Percentiles rank a stretch among this genome's conserved stretches.
phyloP scores from a whole-genome alignment of 805 yeast genomes.

The Wickerhamiella azyma region DNA sequence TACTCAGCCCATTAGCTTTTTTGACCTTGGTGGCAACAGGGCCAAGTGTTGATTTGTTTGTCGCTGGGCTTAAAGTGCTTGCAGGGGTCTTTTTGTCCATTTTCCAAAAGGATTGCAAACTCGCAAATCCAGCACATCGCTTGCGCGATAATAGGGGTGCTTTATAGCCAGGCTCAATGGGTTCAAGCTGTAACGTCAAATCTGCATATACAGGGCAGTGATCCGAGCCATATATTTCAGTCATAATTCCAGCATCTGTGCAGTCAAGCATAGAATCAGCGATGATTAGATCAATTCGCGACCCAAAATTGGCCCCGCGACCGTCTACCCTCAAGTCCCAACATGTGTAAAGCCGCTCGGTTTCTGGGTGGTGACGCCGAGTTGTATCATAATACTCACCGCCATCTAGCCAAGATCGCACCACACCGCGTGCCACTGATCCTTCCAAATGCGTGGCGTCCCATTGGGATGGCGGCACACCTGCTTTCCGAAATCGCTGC shows the following conservation, averaged over 20 bases:
- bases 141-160: constrained; percentile 4
- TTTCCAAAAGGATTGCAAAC: constrained; percentile 3
- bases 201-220: constrained; percentile 87
- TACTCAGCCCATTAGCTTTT: not conserved
- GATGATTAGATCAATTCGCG: constrained; percentile 71
- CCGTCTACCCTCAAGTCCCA: constrained; percentile 77
- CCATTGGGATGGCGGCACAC: constrained; percentile 9
- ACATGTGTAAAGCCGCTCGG: constrained; percentile 65
- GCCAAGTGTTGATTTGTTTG: not conserved
- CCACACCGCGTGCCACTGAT: constrained; percentile 30
- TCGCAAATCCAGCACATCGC: constrained; percentile 3
- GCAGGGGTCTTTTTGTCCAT: not conserved
- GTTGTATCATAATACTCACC: constrained; percentile 22
- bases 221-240: constrained; percentile 70
- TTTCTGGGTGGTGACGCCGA: constrained; percentile 42
- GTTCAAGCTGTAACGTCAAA: constrained; percentile 24
- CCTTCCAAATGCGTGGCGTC: constrained; percentile 20
- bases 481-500: constrained; percentile 30
- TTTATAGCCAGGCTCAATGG: constrained; percentile 6
- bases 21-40: not conserved
- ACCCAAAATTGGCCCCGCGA: constrained; percentile 73
- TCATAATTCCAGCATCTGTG: constrained; percentile 45
- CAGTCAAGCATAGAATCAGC: constrained; percentile 31
- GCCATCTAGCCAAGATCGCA: constrained; percentile 34
- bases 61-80: not conserved